Base-by-base conservation (phyloP, 2,329 filamentous ascomycete genomes). In the Ophiostoma triangulosporum region DNA sequence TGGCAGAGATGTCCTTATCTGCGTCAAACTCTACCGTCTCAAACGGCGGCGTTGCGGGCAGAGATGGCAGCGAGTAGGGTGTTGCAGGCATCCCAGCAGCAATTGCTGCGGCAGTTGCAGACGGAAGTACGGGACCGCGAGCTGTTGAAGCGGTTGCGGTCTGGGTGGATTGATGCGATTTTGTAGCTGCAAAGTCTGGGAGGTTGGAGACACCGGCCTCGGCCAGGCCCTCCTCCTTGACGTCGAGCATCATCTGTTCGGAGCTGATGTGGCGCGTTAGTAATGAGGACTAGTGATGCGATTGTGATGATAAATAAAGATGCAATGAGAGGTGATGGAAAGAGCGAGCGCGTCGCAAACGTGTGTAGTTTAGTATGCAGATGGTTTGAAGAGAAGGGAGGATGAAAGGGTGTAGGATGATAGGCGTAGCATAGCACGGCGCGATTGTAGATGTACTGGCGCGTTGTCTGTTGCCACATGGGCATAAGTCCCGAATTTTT, bases 211-310 rank as follows among this genome's bases (percentile, higher is more conserved):
- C 43, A 38, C 52, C 57, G 20, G 48, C 52, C 2, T 50, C 58
- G 24, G 43, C 50, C 7, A 55, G 57, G 43, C 55, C 55, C 54
- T 59, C 58, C 51, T 59, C 57, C 49, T 58, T 59, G 32, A 58
- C 32, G 31, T 55, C 49, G 11, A 50, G 29, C 51, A 54, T 55
- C 15, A 24, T 38, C 24, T 48, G 45, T 20, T 50, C 27, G 20
- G 51, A 53, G 36, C 56, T 59, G 51, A 6, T 29, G 17, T 52
- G 8, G 35, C 26, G 53, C 54, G 57, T 59, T 50, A 59, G 57
- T 50, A 54, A n/a, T n/a, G 26, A 11, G 7, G 26, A 12, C 14
- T 17, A 29, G 26, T 27, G 15, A 11, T 27, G 9, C n/a, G 36
- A 20, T 32, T 5, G 8, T 22, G 27, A 22, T 7, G 24, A 33